These are phyloP conservation scores for Solanum ahanhuiri DNA, from an alignment of 257 asterid species.

Conservation along the genomic window DNA sequence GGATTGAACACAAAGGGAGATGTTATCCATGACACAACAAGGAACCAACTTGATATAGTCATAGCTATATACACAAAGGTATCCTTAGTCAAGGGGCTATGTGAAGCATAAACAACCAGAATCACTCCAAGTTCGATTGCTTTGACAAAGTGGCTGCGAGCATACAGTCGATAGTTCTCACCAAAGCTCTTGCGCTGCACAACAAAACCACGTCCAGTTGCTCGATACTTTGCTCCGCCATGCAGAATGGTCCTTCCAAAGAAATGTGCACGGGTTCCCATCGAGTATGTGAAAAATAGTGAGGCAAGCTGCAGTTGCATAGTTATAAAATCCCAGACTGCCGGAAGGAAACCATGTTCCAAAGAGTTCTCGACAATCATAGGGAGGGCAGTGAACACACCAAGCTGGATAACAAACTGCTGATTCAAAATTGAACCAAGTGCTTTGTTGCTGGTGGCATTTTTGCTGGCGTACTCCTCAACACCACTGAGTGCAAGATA, in stretches of 20 bases:
- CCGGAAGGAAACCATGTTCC: conserved; percentile 76
- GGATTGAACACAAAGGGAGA: conserved; percentile 86
- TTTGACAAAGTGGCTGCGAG: conserved; percentile 92
- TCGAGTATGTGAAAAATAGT: conserved; percentile 65
- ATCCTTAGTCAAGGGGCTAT: conserved; percentile 29
- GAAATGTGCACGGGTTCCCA: conserved; percentile 91
- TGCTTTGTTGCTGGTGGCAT: conserved; percentile 52
- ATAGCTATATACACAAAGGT: conserved; percentile 68
- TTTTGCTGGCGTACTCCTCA: conserved; percentile 30
- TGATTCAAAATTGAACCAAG: conserved; percentile 81
- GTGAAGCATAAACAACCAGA: conserved; percentile 63
- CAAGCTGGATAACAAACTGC: conserved; percentile 81
- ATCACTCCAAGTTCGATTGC: conserved; percentile 93
- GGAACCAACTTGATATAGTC: conserved; percentile 91
- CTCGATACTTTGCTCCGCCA: conserved; percentile 94
- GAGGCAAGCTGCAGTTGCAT: conserved; percentile 87
- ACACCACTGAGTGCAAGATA: conserved; percentile 86
- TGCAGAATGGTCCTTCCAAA: conserved; percentile 89
- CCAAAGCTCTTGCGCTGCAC: conserved; percentile 81
- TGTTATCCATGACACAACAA: conserved; percentile 82
- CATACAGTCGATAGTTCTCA: conserved; percentile 74
- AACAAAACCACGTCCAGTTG: conserved; percentile 95
- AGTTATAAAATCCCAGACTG: conserved; percentile 81
- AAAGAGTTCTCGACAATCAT: conserved; percentile 88
- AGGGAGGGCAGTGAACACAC: conserved; percentile 83